Base-by-base conservation (phyloP, 1,139 yeast genomes). In the Yamadazyma mexicana region DNA sequence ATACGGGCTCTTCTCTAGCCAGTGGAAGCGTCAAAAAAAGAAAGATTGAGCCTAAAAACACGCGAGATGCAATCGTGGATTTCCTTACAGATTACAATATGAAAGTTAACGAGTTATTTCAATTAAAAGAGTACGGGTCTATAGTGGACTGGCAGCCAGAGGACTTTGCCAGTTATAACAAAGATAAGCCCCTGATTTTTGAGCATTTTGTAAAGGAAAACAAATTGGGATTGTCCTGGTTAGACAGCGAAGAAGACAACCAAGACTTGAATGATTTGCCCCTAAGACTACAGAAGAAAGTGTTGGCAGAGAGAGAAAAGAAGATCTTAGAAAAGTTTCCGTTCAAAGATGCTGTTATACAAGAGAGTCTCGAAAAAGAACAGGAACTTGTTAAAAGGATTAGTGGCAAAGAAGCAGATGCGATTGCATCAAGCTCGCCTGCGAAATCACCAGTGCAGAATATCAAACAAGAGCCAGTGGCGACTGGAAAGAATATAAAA, bases 111-210 rank as follows among this genome's bases (percentile, higher is more conserved):
- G 77, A 78, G 48, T 59, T 80, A 37, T 81, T 77, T 55, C 83
- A 81, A 47, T 59, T 81, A n/a, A 74, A 69, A 46, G 80, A 78
- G 49, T 79, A 75, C 52, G 76, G 75, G 31, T 75, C 88, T 2
- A 61, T 84, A 15, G 79, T 75, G 0, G 72, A 73, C 34, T 84
- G 81, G 72, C 75, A 81, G 45, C 88, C 89, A 0, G 50, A 58
- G 5, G 79, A 73, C 34, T 67, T 67, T 44, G 62, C 70, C 2
- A 49, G 50, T 11, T 59, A 61, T 5, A 52, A 58, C 17, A 44
- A 52, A 12, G 47, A 47, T 31, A 49, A 49, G 22, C 77, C 75
- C 12, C 71, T 62, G 40, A 54, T 64, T 16, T 68, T 54, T 47
- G 66, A 65, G 31, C 54, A 61, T 24, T 72, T 69, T 43, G 38